Conservation (phyloP, 208 protist genomes). For the Herpetomonas samuelpessoai region DNA sequence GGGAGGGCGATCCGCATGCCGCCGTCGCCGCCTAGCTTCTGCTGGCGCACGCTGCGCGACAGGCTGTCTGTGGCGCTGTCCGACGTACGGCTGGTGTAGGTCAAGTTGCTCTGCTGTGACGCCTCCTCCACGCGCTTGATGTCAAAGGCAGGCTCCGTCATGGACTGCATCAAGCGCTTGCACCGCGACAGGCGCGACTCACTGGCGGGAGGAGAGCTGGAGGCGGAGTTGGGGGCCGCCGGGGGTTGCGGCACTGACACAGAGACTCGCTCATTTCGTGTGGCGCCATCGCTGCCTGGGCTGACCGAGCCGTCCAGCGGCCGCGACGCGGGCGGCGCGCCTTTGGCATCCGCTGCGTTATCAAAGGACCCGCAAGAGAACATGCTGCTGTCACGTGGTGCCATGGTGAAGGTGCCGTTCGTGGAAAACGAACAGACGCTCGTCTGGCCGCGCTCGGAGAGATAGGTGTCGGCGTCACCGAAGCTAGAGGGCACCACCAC, state of each 20-base stretch:
- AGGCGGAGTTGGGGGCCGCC: neutral
- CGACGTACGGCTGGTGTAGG: neutral
- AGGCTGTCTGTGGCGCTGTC: neutral
- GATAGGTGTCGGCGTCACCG: conserved; percentile 6
- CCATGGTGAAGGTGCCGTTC: conserved; percentile 11
- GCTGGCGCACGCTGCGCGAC: neutral
- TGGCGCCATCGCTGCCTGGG: too few relatives aligned
- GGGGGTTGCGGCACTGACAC: neutral
- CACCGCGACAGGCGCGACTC: conserved; percentile 36
- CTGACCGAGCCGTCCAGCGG: too few relatives aligned
- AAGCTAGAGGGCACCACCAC: neutral
- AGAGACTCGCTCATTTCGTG: too few relatives aligned
- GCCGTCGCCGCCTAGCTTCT: neutral
- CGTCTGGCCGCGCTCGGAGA: neutral
- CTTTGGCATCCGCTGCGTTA: neutral
- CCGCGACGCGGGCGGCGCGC: too few relatives aligned
- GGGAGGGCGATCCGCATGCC: neutral
- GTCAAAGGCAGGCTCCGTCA: conserved; percentile 55
- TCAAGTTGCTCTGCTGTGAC: neutral
- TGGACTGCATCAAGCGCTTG: conserved; percentile 25
- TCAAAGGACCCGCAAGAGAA: conserved; percentile 18
- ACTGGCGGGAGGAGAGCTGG: conserved; percentile 1
- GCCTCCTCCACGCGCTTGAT: conserved; percentile 42
- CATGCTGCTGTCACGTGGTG: conserved; percentile 20
- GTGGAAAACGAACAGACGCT: conserved; percentile 8